Evolutionary conservation across 495 filamentous ascomycete genomes (phyloP).

Genomic region (Tuber brumale): DNA sequence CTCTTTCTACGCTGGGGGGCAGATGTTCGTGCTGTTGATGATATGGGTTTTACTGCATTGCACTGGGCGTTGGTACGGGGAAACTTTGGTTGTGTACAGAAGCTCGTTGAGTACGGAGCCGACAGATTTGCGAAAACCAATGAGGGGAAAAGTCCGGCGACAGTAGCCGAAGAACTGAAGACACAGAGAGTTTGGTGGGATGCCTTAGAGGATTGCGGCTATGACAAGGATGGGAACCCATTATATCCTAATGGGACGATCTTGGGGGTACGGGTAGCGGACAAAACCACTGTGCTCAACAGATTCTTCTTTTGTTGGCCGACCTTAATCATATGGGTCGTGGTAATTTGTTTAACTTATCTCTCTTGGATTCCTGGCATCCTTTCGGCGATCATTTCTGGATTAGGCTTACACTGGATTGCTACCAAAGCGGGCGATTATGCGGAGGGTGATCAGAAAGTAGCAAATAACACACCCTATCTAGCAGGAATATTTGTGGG

Average conservation of each 20-base stretch:
- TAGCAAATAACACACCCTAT: conserved; percentile 85
- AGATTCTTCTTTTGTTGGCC: conserved; percentile 92
- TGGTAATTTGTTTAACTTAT: conserved; percentile 64
- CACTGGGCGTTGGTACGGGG: conserved; percentile 97
- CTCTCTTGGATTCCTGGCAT: conserved; percentile 68
- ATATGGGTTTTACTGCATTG: conserved; percentile 83
- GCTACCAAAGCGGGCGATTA: conserved; percentile 69
- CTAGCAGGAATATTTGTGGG: conserved; percentile 88
- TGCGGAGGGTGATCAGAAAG: conserved; percentile 76
- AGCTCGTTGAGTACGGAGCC: conserved; percentile 86
- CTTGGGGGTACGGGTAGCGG: conserved; percentile 50
- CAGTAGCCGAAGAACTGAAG: conserved; percentile 83
- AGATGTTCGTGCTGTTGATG: conserved; percentile 80
- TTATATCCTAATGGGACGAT: conserved; percentile 47
- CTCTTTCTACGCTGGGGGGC: conserved; percentile 92
- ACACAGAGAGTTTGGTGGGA: conserved; percentile 72
- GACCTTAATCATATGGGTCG: conserved; percentile 62
- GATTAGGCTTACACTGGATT: conserved; percentile 69
- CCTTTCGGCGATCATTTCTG: conserved; percentile 58
- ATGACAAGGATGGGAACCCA: conserved; percentile 66
- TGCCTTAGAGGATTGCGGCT: conserved; percentile 78
- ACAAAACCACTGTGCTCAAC: conserved; percentile 64
- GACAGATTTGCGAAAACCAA: conserved; percentile 81
- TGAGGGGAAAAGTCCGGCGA: conserved; percentile 79
- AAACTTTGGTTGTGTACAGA: conserved; percentile 74